Evolutionary conservation across 2,329 filamentous ascomycete genomes (phyloP).

Genomic region (Penicillium sp.): DNA sequence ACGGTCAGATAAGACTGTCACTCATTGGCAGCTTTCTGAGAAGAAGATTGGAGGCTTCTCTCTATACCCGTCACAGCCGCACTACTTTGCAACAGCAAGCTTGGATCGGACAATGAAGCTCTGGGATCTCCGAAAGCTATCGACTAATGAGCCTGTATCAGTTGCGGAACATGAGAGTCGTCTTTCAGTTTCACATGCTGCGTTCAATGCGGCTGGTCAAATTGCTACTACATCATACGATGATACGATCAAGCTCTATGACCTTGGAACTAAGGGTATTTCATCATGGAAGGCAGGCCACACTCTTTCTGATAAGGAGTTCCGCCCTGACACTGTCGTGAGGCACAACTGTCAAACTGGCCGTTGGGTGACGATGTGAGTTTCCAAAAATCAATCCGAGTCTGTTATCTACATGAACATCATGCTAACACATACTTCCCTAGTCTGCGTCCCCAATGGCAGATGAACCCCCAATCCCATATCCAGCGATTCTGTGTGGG

Average conservation of each 20-base stretch:
- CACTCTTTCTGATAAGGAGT: conserved; percentile 64
- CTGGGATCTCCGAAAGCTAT: conserved; percentile 84
- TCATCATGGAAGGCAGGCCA: conserved; percentile 65
- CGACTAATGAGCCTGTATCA: conserved; percentile 69
- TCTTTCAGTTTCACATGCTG: conserved; percentile 88
- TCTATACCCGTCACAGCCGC: conserved; percentile 76
- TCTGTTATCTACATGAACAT: conserved; percentile 1
- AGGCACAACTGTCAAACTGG: conserved; percentile 96
- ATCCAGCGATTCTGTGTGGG: conserved; percentile 90
- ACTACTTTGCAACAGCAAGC: conserved; percentile 86
- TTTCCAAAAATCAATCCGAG: conserved; percentile 35
- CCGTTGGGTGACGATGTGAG: conserved; percentile 83
- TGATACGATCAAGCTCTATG: conserved; percentile 91
- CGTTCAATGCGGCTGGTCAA: conserved; percentile 84
- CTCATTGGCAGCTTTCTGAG: conserved; percentile 78
- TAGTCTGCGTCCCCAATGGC: conserved; percentile 85
- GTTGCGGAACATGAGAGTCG: conserved; percentile 82
- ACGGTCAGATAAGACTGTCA: conserved; percentile 57
- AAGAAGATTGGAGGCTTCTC: conserved; percentile 97
- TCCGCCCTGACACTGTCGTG: conserved; percentile 73
- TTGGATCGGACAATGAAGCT: conserved; percentile 88
- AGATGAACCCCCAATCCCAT: conserved; percentile 75
- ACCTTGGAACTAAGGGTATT: conserved; percentile 67
- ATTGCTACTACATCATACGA: conserved; percentile 94
- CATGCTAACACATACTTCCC: conserved; percentile 16